A percentile compares a stretch with the other conserved stretches of the same genome.
phyloP scores from a whole-genome alignment of 441 rosid genomes.

The Populus hybrid region DNA sequence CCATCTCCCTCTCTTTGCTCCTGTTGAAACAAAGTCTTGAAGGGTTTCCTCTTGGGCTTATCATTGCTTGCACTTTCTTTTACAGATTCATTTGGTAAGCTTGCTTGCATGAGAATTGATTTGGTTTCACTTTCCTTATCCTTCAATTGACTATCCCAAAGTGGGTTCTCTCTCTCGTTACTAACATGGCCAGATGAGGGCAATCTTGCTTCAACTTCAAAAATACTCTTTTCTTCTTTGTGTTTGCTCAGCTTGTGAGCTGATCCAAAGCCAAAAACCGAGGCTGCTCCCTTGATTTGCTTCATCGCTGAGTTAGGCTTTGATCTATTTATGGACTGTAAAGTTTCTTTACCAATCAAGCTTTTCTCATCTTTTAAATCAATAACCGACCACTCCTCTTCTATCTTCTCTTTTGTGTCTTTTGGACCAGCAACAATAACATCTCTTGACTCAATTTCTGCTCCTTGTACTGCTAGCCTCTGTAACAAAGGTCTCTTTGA shows the following conservation, averaged over 20 bases:
- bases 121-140: conserved; percentile 39
- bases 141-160: conserved; percentile 32
- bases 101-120: conserved; percentile 55
- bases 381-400: conserved; percentile 72
- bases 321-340: conserved; percentile 32
- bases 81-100: conserved; percentile 24
- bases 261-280: conserved; percentile 46
- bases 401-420: conserved; percentile 32
- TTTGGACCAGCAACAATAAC: conserved; percentile 36
- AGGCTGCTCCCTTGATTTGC: conserved; percentile 66
- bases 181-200: conserved; percentile 12
- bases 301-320: conserved; percentile 42
- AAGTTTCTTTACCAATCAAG: conserved; percentile 28
- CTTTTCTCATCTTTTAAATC: conserved; percentile 60
- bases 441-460: conserved; percentile 59
- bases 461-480: conserved; percentile 67
- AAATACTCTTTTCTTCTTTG: conserved; percentile 45
- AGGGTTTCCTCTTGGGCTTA: conserved; percentile 50
- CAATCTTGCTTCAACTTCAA: conserved; percentile 33
- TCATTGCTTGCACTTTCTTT: conserved; percentile 32
- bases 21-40: conserved; percentile 39
- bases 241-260: conserved; percentile 36
- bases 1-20: conserved; percentile 34
- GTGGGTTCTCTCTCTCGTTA: conserved; percentile 37
- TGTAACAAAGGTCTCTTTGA: conserved; percentile 72